Evolutionary conservation across 495 filamentous ascomycete genomes (phyloP).

Genomic region (Penicillium fimorum): DNA sequence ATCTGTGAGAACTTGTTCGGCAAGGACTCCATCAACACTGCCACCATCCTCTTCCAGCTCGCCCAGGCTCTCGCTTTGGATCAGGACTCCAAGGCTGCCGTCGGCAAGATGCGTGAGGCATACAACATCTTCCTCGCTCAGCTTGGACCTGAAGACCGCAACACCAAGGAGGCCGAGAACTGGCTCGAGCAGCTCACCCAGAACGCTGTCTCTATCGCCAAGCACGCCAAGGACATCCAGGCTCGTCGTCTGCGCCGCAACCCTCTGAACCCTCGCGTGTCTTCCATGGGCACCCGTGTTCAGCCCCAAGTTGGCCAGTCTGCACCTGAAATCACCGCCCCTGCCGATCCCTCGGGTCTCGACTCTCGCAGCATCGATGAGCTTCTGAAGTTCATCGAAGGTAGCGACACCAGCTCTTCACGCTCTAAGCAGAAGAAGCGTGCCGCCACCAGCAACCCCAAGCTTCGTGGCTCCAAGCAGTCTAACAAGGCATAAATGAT

Average conservation of each 20-base stretch:
- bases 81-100: slow-evolving; percentile 84
- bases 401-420: slow-evolving; percentile 54
- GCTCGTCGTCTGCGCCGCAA: slow-evolving; percentile 63
- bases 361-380: slow-evolving; percentile 83
- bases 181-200: slow-evolving; percentile 97
- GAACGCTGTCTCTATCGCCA: slow-evolving; percentile 89
- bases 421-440: slow-evolving; percentile 66
- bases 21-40: slow-evolving; percentile 82
- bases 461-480: slow-evolving; percentile 56
- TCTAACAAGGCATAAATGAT: slow-evolving; percentile 31
- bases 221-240: slow-evolving; percentile 83
- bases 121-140: slow-evolving; percentile 89
- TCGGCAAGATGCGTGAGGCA: slow-evolving; percentile 88
- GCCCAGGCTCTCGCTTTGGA: slow-evolving; percentile 93
- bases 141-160: slow-evolving; percentile 83
- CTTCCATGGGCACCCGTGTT: slow-evolving; percentile 48
- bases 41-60: slow-evolving; percentile 95
- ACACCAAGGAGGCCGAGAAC: slow-evolving; percentile 89
- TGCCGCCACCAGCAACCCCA: slow-evolving; percentile 64
- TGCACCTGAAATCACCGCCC: slow-evolving; percentile 42
- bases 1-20: slow-evolving; percentile 88
- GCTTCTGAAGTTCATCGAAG: slow-evolving; percentile 82
- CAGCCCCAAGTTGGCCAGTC: slow-evolving; percentile 57
- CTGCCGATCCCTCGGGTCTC: slow-evolving; percentile 40
- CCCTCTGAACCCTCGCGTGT: slow-evolving; percentile 54